Evolutionary conservation across 768 basidiomycete species (phyloP), one percentile per base, ranked within the genome.

Genomic region (Lentinula lateritia): DNA sequence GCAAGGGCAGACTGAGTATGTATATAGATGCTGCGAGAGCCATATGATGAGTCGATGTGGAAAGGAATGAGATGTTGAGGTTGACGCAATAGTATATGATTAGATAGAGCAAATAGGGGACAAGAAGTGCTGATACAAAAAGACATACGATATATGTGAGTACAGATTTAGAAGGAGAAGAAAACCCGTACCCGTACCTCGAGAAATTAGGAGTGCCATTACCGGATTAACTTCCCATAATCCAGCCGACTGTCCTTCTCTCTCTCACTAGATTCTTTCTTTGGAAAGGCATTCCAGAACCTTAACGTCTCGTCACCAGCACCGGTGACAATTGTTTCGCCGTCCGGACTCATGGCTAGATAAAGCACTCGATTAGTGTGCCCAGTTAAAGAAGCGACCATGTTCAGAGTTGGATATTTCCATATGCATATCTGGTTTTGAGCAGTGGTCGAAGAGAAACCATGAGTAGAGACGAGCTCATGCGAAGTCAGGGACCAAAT

Each of bases 261-360:
- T 46, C 76, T 65, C 61, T 72, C 73, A 15, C 71, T 70, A 56
- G 71, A 74, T 66, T 87, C 88, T 65, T 78, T 83, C 73, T 85
- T 87, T n/a, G 92, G 91, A 69, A 99, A 98, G 0, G 94, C 95
- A 72, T 94, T 96, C 96, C 96, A 98, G 74, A 98, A 98, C 64
- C 95, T 75, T 58, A 99, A 75, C 3, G 96, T 99, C 76, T 98
- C 96, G 72, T 99, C 96, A 0, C 96, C 96, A 0, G 96, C 96
- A 15, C 96, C 96, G 0, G 95, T 98, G 32, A 98, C 97, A 64
- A 98, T 98, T 0, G 95, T 98, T 76, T 96, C 93, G 16, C 95
- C 95, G 66, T 97, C 95, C 0, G 95, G 95, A 68, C 89, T 92
- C 92, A 95, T 95, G 3, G 95, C 95, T n/a, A 98, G 87, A 72